Base-by-base conservation (phyloP, 305 asterid species). In the Plantago rigida region DNA sequence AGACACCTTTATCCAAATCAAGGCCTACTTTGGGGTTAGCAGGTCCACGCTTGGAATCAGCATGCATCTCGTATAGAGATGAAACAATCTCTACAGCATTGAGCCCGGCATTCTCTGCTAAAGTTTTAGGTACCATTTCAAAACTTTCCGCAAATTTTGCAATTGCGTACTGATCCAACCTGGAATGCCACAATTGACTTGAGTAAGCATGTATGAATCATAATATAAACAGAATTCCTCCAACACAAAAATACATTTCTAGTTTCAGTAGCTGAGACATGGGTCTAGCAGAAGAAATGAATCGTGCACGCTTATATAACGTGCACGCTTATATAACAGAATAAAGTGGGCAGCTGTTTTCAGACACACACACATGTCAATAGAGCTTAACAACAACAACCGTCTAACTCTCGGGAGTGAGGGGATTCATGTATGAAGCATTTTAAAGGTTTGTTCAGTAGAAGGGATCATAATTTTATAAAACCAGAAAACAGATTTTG, bases 101-200 rank as follows among this genome's bases (percentile, higher is more conserved):
- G 50, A 92, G 95, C 71, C 99, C 99, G 39, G 97, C 99, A 79
- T 92, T 92, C 60, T 92, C 99, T 48, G 99, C 86, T 75, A 92
- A 73, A 13, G 84, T 92, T 69, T 89, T 88, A 7, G 97, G 97
- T 58, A 92, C 67, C 95, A 88, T 84, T 78, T 92, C 99, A 78
- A 86, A 92, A 70, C 99, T 83, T 77, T 88, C 99, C 11, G 95
- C 95, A 73, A 92, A 89, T 65, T 92, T 92, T 66, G 95, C 84
- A 70, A 92, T 84, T 13, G 96, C 99, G 74, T 86, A 86, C 75
- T 92, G 97, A 79, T 92, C 99, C 77, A 92, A 73, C 69, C 99
- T 92, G 91, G 70, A 75, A 68, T 44, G 53, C 7, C 52, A 75
- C 46, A 59, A 56, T 36, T 22, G 10, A 54, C 47, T 47, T 72